Conservation (phyloP, 1,284 basidiomycete genomes). For the Irpex sp. region DNA sequence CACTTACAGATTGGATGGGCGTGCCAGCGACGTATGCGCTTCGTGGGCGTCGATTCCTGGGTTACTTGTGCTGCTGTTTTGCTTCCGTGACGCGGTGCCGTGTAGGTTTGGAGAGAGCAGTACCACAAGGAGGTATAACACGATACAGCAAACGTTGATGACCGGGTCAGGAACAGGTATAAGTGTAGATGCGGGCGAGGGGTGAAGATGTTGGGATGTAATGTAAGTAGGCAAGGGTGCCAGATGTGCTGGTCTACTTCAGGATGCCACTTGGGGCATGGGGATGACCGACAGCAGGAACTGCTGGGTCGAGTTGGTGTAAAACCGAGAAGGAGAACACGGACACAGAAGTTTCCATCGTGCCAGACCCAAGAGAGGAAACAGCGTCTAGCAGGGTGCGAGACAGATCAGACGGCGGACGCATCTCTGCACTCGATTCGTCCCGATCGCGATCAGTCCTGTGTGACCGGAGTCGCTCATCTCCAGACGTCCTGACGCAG, state of each 20-base stretch:
- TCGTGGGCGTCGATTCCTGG: conserved; percentile 1
- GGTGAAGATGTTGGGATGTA: background rate
- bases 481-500: too few species aligned
- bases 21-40: conserved; percentile 5
- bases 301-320: background rate
- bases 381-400: background rate
- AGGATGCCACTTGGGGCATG: background rate
- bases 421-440: background rate
- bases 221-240: background rate
- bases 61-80: background rate
- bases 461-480: too few species aligned
- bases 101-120: background rate
- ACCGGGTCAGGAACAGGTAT: background rate
- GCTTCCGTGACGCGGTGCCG: background rate
- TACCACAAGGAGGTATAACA: background rate
- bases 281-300: background rate
- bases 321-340: background rate
- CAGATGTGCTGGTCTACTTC: too few species aligned
- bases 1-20: background rate
- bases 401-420: background rate
- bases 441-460: too few species aligned
- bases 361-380: background rate
- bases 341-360: conserved; percentile 3
- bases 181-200: background rate
- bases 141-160: background rate